These are phyloP conservation scores for Nemania diffusa DNA, from an alignment of 2,329 filamentous ascomycete species.

Conservation along the genomic window DNA sequence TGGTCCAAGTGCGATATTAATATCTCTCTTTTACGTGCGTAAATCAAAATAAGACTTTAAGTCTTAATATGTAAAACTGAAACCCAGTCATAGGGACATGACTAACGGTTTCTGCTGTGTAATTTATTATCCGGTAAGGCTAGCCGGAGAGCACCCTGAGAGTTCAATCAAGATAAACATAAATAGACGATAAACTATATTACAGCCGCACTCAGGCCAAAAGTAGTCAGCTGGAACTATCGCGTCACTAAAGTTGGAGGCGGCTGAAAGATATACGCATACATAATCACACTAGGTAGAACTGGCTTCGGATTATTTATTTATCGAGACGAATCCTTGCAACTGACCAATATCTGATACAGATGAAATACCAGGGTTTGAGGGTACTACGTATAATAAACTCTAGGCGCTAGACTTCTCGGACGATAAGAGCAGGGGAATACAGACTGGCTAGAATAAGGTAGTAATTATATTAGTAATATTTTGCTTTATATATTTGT, in stretches of 20 bases:
- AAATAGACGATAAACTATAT: not conserved
- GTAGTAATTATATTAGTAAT: constrained; percentile 32
- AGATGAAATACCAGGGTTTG: not conserved
- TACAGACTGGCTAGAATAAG: not conserved
- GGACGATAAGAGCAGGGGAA: not conserved
- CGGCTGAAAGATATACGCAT: not conserved
- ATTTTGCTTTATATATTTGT: constrained; percentile 32
- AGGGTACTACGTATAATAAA: not conserved
- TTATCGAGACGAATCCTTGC: not conserved
- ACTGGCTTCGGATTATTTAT: not conserved
- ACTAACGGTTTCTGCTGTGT: not conserved
- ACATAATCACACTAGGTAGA: too few relatives aligned
- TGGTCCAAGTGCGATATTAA: too few relatives aligned
- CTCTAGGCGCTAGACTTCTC: not conserved
- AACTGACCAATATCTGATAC: not conserved
- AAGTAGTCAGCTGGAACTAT: not conserved
- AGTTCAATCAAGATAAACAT: not conserved
- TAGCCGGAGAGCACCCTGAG: not conserved
- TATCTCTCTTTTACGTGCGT: too few relatives aligned
- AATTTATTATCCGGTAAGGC: too few relatives aligned
- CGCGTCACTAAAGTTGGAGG: not conserved
- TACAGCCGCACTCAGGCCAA: not conserved
- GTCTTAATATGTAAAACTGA: too few relatives aligned
- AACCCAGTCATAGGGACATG: too few relatives aligned
- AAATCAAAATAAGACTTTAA: too few relatives aligned